phyloP scores from a whole-genome alignment of 2,329 filamentous ascomycete species.

The Fusarium sp. region DNA sequence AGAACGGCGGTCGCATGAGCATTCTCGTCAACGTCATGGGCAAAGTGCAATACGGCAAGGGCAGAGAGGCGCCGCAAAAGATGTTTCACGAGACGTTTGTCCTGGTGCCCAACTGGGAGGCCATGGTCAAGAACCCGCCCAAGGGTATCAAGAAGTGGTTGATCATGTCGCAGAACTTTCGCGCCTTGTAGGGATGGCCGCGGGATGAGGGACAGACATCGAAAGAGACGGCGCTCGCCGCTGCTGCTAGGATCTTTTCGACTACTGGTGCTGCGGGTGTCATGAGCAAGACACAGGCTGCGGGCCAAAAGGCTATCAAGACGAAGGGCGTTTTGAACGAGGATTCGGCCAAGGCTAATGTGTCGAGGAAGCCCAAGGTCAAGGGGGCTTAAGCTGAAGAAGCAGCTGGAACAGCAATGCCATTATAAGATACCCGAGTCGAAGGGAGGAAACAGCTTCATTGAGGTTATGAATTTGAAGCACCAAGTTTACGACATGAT shows the following conservation, averaged over 20 bases:
- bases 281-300: background rate
- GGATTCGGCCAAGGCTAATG: slow-evolving; percentile 17
- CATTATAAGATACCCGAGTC: background rate
- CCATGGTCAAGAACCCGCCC: slow-evolving; percentile 62
- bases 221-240: slow-evolving; percentile 4
- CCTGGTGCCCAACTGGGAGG: slow-evolving; percentile 79
- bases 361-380: slow-evolving; percentile 6
- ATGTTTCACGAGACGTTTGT: slow-evolving; percentile 85
- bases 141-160: slow-evolving; percentile 69
- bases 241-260: slow-evolving; percentile 2
- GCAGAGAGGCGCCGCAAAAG: slow-evolving; percentile 69
- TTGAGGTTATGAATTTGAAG: slow-evolving; percentile 1
- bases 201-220: slow-evolving; percentile 1
- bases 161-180: slow-evolving; percentile 78
- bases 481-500: background rate
- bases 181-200: slow-evolving; percentile 56
- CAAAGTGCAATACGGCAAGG: slow-evolving; percentile 74
- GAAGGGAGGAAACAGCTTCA: background rate
- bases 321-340: slow-evolving; percentile 12
- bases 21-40: slow-evolving; percentile 81
- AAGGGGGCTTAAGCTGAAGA: slow-evolving; percentile 15
- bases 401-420: background rate
- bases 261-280: background rate
- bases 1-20: slow-evolving; percentile 69
- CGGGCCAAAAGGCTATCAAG: background rate